Evolutionary conservation across 2,329 filamentous ascomycete genomes (phyloP).

Genomic region (Penicillium sp.): DNA sequence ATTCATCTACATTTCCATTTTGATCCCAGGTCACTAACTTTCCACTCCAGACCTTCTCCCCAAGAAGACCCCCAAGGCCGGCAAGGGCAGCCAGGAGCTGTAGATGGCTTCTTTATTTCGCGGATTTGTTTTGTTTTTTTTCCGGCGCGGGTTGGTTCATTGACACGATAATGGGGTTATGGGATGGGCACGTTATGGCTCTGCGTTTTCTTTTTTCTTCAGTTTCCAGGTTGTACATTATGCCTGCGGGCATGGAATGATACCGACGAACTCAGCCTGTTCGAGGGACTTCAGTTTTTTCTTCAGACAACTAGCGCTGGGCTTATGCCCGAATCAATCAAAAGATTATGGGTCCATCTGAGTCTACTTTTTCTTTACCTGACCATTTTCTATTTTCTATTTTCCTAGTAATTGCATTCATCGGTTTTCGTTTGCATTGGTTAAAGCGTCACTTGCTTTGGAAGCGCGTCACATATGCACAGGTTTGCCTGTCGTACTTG

Average conservation of each 20-base stretch:
- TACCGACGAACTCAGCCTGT: slow-evolving; percentile 35
- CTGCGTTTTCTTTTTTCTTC: slow-evolving; percentile 49
- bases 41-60: slow-evolving; percentile 77
- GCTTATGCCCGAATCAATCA: slow-evolving; percentile 23
- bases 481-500: too few species aligned
- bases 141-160: slow-evolving; percentile 68
- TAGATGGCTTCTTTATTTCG: slow-evolving; percentile 57
- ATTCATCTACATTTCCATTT: slow-evolving; percentile 7
- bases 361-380: background rate
- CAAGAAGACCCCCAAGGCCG: slow-evolving; percentile 97
- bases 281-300: slow-evolving; percentile 28
- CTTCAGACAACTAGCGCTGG: slow-evolving; percentile 20
- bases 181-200: slow-evolving; percentile 57
- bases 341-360: slow-evolving; percentile 22
- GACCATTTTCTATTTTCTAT: background rate
- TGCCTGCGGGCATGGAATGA: slow-evolving; percentile 52
- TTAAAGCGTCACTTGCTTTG: too few species aligned
- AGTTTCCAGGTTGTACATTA: slow-evolving; percentile 58
- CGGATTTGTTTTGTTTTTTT: slow-evolving; percentile 53
- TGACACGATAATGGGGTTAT: slow-evolving; percentile 71
- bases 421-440: background rate
- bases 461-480: too few species aligned
- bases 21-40: background rate
- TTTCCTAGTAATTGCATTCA: too few species aligned
- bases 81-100: slow-evolving; percentile 94